Conservation (phyloP, 2,329 filamentous ascomycete genomes). For the Ophiocordyceps polyrhachis-furcata region DNA sequence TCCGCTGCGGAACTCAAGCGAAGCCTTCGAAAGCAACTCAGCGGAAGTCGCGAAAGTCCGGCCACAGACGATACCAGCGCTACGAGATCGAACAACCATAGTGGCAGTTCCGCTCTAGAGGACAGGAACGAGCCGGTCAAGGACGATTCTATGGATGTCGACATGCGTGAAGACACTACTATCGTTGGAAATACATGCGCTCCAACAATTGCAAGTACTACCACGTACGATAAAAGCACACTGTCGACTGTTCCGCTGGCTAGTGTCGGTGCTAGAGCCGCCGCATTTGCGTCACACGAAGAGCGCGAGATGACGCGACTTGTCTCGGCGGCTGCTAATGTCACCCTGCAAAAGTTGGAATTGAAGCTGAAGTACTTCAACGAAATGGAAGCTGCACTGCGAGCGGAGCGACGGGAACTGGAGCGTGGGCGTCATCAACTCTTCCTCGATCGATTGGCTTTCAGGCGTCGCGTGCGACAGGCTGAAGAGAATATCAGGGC, state of each 20-base stretch:
- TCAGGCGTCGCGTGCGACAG: slow-evolving; percentile 71
- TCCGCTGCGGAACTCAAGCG: slow-evolving; percentile 75
- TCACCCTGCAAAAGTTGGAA: slow-evolving; percentile 89
- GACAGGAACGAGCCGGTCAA: slow-evolving; percentile 12
- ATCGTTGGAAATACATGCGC: slow-evolving; percentile 21
- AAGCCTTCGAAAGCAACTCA: slow-evolving; percentile 60
- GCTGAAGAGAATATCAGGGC: slow-evolving; percentile 57
- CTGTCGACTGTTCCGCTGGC: slow-evolving; percentile 69
- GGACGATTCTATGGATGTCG: slow-evolving; percentile 45
- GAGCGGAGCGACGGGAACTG: slow-evolving; percentile 80
- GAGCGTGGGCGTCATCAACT: slow-evolving; percentile 84
- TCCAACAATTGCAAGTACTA: slow-evolving; percentile 32
- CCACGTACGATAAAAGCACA: slow-evolving; percentile 25
- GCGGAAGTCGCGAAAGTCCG: slow-evolving; percentile 13
- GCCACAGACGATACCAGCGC: neutral
- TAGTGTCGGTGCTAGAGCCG: slow-evolving; percentile 67
- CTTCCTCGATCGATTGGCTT: slow-evolving; percentile 77
- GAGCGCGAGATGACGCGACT: slow-evolving; percentile 92
- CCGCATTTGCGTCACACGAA: slow-evolving; percentile 82
- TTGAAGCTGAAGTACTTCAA: slow-evolving; percentile 91
- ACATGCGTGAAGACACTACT: slow-evolving; percentile 30
- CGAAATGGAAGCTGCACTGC: slow-evolving; percentile 83
- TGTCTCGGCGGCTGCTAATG: slow-evolving; percentile 79
- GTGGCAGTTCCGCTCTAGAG: neutral
- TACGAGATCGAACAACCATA: neutral